Base-by-base conservation (phyloP, 2,329 filamentous ascomycete genomes). In the Cladosporium sphaerospermum region DNA sequence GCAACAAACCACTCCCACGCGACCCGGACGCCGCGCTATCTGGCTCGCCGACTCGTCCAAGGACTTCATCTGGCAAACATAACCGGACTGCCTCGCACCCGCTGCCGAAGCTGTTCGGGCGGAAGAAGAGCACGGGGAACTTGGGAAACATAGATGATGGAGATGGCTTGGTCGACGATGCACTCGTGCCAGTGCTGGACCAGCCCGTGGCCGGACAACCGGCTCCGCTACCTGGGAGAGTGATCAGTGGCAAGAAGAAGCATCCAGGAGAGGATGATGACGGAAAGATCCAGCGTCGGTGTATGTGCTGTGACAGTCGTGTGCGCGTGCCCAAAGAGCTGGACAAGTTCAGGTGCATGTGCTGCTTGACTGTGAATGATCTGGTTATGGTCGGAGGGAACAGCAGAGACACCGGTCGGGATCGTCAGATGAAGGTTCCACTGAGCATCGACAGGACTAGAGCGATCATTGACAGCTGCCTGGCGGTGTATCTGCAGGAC, bases 331-430 rank as follows among this genome's bases (percentile, higher is more conserved):
- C 89, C 2, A 81, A 78, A 57, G 81, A 85, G 50, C 71, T 90
- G 56, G 80, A 80, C 34, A 80, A 85, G 36, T 95, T 93, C 69
- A 81, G 89, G 61, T 96, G 90, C 69, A 86, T 87, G 40, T 85
- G 88, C 52, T 96, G 90, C 68, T 74, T 88, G 62, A 93, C 87
- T 14, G 83, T 96, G 65, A 95, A 95, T 66, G 89, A 95, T 66
- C 69, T 95, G 49, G 62, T 63, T 53, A 59, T 68, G 60, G 61
- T 58, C 23, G 53, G 52, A 57, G 63, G 53, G 52, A 59, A 56
- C 48, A 54, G 43, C 55, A 54, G 42, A 55, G 56, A 47, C 56
- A 56, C 49, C 57, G 55, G 46, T 37, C 53, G 45, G 55, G 56
- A 18, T 45, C 54, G 41, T 13, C 47, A 47, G 10, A 58, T 48